Conservation (phyloP, 163 green algal species). For the Scenedesmus sp. region DNA sequence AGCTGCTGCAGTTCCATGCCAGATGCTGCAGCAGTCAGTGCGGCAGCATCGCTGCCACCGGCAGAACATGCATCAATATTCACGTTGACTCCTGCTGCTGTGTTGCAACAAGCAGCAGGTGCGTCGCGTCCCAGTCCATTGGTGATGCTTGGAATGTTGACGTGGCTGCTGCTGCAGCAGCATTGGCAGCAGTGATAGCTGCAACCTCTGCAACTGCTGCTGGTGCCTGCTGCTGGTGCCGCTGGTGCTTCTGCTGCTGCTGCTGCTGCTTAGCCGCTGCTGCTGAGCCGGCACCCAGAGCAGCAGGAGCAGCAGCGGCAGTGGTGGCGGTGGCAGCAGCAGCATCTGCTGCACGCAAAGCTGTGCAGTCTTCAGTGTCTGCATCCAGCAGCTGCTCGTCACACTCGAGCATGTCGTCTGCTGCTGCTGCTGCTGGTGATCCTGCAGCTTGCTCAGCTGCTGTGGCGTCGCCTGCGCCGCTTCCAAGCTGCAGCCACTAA, state of each 20-base stretch:
- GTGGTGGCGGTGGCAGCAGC: background rate
- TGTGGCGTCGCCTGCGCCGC: too few species aligned
- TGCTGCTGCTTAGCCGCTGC: background rate
- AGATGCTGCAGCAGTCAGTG: background rate
- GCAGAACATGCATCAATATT: background rate
- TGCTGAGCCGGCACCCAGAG: too few species aligned
- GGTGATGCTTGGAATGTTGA: background rate
- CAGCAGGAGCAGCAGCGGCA: background rate
- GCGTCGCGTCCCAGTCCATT: background rate
- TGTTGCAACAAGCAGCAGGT: too few species aligned
- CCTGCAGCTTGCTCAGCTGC: background rate
- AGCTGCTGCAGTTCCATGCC: background rate
- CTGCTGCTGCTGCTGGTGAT: slow-evolving; percentile 11
- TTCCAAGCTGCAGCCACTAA: too few species aligned
- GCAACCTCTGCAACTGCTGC: background rate
- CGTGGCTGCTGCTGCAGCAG: slow-evolving; percentile 22
- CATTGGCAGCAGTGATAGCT: background rate
- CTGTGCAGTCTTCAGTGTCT: background rate
- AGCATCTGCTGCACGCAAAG: background rate
- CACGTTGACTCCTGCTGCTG: background rate
- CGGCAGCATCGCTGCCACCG: background rate
- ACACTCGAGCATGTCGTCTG: background rate
- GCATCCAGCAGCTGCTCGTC: background rate
- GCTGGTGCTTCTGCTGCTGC: background rate
- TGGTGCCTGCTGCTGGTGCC: background rate